Evolutionary conservation across 768 basidiomycete genomes (phyloP).

Genomic region (Rhizopogon vinicolor): DNA sequence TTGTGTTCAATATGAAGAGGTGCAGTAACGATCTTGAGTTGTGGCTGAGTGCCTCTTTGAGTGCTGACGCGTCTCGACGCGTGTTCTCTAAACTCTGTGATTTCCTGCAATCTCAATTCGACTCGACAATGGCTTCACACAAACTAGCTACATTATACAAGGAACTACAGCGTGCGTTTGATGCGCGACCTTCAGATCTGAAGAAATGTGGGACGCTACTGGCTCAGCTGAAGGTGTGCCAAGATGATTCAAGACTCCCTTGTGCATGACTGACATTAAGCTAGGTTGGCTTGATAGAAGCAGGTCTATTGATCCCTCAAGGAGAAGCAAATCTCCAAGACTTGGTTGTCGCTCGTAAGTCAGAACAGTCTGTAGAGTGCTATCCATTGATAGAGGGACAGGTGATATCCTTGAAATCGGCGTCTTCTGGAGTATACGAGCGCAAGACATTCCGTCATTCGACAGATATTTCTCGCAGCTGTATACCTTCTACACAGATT

Average conservation of each 20-base stretch:
- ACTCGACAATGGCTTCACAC: constrained; percentile 42
- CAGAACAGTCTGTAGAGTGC: neutral
- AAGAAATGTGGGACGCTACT: constrained; percentile 60
- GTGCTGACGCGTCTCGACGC: constrained; percentile 54
- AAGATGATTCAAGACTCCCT: neutral
- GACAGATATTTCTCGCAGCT: constrained; percentile 94
- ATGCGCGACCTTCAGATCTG: constrained; percentile 61
- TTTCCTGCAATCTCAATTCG: neutral
- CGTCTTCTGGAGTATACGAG: constrained; percentile 88
- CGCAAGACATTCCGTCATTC: constrained; percentile 86
- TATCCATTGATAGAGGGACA: constrained; percentile 24
- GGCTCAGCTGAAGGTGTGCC: constrained; percentile 67
- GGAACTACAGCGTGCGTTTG: constrained; percentile 64
- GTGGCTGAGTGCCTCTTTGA: constrained; percentile 11
- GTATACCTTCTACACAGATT: constrained; percentile 86
- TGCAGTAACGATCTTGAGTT: constrained; percentile 13
- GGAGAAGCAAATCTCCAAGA: constrained; percentile 60
- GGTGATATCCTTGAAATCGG: constrained; percentile 96
- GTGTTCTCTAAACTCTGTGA: constrained; percentile 12
- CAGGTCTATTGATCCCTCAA: constrained; percentile 73
- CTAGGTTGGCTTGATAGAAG: constrained; percentile 74
- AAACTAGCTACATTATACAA: constrained; percentile 60
- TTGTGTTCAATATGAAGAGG: constrained; percentile 4
- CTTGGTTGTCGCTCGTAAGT: constrained; percentile 70
- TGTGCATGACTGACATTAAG: neutral